phyloP scores from a whole-genome alignment of 345 rosid genomes.

The Ceriops tagal region DNA sequence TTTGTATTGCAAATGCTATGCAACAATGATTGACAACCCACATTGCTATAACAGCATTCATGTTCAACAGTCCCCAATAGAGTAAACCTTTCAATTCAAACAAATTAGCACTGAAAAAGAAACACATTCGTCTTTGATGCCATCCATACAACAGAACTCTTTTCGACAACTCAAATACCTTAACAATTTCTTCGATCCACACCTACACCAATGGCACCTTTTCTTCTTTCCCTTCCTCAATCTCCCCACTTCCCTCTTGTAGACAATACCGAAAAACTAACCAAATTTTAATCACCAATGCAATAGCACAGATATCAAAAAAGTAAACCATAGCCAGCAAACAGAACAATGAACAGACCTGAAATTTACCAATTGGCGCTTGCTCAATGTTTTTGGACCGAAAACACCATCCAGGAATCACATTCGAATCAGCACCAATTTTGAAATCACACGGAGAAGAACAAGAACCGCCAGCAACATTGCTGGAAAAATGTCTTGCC shows the following conservation, averaged over 20 bases:
- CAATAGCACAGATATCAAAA: background rate
- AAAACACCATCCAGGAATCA: conserved; percentile 48
- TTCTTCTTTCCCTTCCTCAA: conserved; percentile 54
- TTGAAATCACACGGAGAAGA: conserved; percentile 46
- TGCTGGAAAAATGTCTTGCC: conserved; percentile 36
- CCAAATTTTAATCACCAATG: background rate
- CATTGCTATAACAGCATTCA: too few relatives aligned
- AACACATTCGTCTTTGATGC: conserved; percentile 62
- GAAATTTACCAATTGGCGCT: conserved; percentile 54
- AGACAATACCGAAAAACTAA: conserved; percentile 49
- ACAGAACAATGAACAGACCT: conserved; percentile 36
- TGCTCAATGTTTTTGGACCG: conserved; percentile 88
- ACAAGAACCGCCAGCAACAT: conserved; percentile 47
- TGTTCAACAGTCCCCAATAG: too few relatives aligned
- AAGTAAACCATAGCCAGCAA: background rate
- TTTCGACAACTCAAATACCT: conserved; percentile 63
- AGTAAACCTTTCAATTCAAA: too few relatives aligned
- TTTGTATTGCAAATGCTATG: background rate
- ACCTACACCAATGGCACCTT: conserved; percentile 86
- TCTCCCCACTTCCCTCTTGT: conserved; percentile 47
- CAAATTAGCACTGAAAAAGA: background rate
- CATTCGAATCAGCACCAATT: conserved; percentile 45
- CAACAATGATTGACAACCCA: too few relatives aligned
- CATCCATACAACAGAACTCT: conserved; percentile 63
- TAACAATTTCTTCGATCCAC: conserved; percentile 45